These are phyloP conservation scores for Sporothrix variecibatus DNA, from an alignment of 2,329 filamentous ascomycete species.

Conservation along the genomic window DNA sequence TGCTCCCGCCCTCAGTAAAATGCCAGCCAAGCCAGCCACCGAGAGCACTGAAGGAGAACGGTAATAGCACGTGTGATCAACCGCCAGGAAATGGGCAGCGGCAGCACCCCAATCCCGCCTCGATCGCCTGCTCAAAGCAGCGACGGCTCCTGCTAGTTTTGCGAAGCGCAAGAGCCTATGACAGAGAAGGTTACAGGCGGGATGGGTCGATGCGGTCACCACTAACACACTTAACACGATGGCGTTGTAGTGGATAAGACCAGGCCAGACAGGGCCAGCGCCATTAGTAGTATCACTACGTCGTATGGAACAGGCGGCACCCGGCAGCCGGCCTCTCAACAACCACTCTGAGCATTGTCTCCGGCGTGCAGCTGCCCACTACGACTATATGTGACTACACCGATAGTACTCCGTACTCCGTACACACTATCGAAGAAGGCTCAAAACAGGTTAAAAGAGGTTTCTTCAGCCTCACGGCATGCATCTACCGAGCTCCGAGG, in stretches of 20 bases:
- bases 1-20: neutral
- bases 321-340: neutral
- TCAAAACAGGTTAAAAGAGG: slow-evolving; percentile 2
- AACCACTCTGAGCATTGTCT: neutral
- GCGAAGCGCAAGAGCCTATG: neutral
- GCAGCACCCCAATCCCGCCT: neutral
- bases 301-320: neutral
- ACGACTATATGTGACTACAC: neutral
- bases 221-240: neutral
- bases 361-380: neutral
- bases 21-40: neutral
- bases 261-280: neutral
- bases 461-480: slow-evolving; percentile 5
- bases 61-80: neutral
- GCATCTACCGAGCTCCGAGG: slow-evolving; percentile 3
- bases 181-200: slow-evolving; percentile 11
- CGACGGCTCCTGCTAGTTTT: neutral
- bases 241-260: neutral
- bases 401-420: too few species aligned
- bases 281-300: neutral
- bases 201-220: slow-evolving; percentile 15
- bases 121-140: neutral
- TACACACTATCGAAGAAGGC: neutral
- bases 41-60: too few species aligned
- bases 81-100: neutral